Evolutionary conservation across 768 basidiomycete species (phyloP).

Genomic region (Mrakia blollopis): DNA sequence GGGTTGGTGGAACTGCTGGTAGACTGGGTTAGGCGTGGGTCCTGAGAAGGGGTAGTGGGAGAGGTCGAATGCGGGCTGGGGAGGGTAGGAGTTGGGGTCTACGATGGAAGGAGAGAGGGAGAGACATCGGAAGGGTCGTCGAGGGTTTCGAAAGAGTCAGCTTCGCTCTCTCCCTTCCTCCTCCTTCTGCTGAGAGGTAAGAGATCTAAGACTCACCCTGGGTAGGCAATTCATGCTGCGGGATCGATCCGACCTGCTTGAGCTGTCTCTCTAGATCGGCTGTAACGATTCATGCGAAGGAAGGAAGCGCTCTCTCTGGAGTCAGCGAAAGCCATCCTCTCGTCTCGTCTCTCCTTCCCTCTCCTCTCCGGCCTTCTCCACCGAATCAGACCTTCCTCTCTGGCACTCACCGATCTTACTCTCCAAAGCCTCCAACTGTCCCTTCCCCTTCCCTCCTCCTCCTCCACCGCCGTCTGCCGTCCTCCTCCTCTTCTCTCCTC

Average conservation of each 20-base stretch:
- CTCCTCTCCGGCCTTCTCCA: background rate
- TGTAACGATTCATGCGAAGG: background rate
- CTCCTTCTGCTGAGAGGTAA: background rate
- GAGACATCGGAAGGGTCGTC: no score
- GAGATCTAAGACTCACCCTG: background rate
- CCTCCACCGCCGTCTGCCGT: background rate
- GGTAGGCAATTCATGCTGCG: background rate
- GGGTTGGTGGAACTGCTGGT: slow-evolving; percentile 16
- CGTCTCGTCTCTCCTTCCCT: background rate
- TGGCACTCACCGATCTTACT: slow-evolving; percentile 8
- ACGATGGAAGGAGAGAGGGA: background rate
- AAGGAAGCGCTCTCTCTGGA: background rate
- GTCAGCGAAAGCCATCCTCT: background rate
- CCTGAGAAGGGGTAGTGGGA: slow-evolving; percentile 12
- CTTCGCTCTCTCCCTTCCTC: background rate
- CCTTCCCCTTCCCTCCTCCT: background rate
- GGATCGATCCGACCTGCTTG: background rate
- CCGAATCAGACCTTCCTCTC: background rate
- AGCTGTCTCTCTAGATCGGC: slow-evolving; percentile 9
- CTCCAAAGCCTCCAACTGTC: slow-evolving; percentile 11
- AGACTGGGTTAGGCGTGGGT: background rate
- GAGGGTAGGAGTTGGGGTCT: background rate
- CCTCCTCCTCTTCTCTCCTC: background rate
- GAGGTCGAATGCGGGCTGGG: background rate
- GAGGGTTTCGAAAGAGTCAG: background rate